Evolutionary conservation across 345 rosid species (phyloP), one percentile per base, ranked within the genome.

Genomic region (Rhodomyrtus tomentosa): DNA sequence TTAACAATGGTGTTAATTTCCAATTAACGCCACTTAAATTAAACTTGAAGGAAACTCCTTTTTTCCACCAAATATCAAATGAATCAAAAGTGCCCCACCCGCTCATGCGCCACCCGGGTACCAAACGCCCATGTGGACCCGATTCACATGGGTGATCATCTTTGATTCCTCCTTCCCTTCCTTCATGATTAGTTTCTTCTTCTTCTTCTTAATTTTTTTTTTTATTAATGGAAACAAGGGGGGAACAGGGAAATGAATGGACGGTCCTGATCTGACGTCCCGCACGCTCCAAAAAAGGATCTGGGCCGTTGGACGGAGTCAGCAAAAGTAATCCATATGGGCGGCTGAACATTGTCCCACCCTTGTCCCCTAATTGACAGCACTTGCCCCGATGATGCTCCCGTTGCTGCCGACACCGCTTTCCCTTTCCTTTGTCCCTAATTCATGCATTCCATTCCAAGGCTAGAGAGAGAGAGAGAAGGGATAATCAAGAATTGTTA

Each of bases 361-460:
- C 55, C 55, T 89, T 95, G 99, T 95, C 95, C 94, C 98, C 95
- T 16, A 83, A 51, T 10, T 82, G 87, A 88, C 96, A 94, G 83
- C 86, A 88, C 25, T 48, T 91, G 95, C 95, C 93, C 92, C 92
- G 89, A 91, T 90, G 86, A 84, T 95, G 98, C 91, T 55, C 93
- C 92, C 76, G 73, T 76, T 87, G 92, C 93, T 84, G 87, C 98
- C 97, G 98, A 96, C 98, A 94, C 79, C 93, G 38, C 13, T 0
- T 91, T 85, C 88, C 88, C 92, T 91, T 93, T 90, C 91, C 97
- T 95, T 93, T 89, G 93, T 93, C 96, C 96, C 59, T 76, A 90
- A 90, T 90, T 89, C 94, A 89, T 87, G 53, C 54, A 55, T 86
- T 85, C 36, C 56, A 53, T 74, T 50, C 29, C 56, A 82, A 85